These are phyloP conservation scores for Lyophyllum decastes DNA, from an alignment of 768 basidiomycete species.

Conservation along the genomic window DNA sequence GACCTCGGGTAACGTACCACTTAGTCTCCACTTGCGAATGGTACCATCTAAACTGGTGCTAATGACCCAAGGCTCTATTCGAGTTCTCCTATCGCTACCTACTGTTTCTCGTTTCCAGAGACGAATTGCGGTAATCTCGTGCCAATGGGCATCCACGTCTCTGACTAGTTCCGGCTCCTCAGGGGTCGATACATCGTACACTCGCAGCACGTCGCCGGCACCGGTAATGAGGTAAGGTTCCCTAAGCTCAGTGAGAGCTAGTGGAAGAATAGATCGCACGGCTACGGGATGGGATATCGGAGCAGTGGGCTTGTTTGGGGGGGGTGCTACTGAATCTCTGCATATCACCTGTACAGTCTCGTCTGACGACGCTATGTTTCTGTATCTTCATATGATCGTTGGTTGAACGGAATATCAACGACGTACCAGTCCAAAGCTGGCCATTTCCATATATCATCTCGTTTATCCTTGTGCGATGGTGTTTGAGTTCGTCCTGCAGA, in stretches of 20 bases:
- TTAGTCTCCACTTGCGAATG: conserved; percentile 80
- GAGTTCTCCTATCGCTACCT: conserved; percentile 45
- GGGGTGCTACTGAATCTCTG: conserved; percentile 33
- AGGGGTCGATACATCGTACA: conserved; percentile 74
- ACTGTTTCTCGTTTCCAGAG: conserved; percentile 64
- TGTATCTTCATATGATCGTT: neutral
- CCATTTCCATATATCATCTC: conserved; percentile 67
- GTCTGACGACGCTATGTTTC: conserved; percentile 79
- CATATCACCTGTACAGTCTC: conserved; percentile 72
- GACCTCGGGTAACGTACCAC: conserved; percentile 42
- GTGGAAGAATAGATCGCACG: conserved; percentile 74
- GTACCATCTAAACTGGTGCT: conserved; percentile 87
- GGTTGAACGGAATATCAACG: neutral
- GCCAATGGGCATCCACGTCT: conserved; percentile 86
- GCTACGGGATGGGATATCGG: conserved; percentile 61
- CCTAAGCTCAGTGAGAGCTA: conserved; percentile 59
- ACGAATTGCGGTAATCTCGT: conserved; percentile 77
- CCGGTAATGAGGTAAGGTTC: conserved; percentile 83
- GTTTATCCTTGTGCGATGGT: conserved; percentile 85
- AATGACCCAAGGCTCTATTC: conserved; percentile 77
- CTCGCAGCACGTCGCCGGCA: conserved; percentile 78
- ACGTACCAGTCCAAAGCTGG: conserved; percentile 86
- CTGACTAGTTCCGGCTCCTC: conserved; percentile 71
- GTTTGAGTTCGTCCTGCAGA: conserved; percentile 54
- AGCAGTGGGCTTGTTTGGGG: conserved; percentile 38